phyloP scores from a whole-genome alignment of 2,329 filamentous ascomycete species.

The Phyllosticta capitalensis region DNA sequence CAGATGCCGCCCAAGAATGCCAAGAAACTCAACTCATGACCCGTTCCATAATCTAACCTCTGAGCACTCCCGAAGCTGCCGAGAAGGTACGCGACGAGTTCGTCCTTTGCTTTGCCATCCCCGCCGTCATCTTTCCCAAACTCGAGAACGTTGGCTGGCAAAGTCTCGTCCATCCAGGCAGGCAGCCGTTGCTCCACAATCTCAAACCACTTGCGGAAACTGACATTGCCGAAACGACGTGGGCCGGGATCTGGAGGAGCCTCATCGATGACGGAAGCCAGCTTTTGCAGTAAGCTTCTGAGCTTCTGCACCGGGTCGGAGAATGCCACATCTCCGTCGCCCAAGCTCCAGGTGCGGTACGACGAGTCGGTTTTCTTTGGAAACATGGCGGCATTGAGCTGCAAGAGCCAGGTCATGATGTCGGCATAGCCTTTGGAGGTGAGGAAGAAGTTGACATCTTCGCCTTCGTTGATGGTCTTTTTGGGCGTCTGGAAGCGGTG shows the following conservation, averaged over 20 bases:
- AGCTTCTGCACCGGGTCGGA: slow-evolving; percentile 55
- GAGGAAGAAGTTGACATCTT: slow-evolving; percentile 74
- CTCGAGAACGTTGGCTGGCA: slow-evolving; percentile 42
- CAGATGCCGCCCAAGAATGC: slow-evolving; percentile 85
- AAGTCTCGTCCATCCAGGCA: slow-evolving; percentile 46
- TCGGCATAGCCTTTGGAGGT: slow-evolving; percentile 75
- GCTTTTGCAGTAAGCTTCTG: slow-evolving; percentile 53
- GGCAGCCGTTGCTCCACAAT: slow-evolving; percentile 54
- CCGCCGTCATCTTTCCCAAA: slow-evolving; percentile 22
- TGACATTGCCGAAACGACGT: slow-evolving; percentile 82
- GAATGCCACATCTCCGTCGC: slow-evolving; percentile 34
- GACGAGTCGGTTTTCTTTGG: slow-evolving; percentile 47
- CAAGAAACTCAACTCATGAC: slow-evolving; percentile 89
- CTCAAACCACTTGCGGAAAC: slow-evolving; percentile 75
- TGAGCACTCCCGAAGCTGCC: slow-evolving; percentile 83
- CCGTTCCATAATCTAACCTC: slow-evolving; percentile 88
- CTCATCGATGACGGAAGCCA: slow-evolving; percentile 61
- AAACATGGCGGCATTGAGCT: slow-evolving; percentile 81
- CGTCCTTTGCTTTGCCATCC: slow-evolving; percentile 45
- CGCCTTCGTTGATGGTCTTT: slow-evolving; percentile 77
- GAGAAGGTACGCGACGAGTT: slow-evolving; percentile 70
- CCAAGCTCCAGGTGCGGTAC: slow-evolving; percentile 44
- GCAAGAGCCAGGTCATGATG: slow-evolving; percentile 76
- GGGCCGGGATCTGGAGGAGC: slow-evolving; percentile 79
- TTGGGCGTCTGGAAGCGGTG: slow-evolving; percentile 53